Conservation (phyloP, 176 grass and related monocot genomes). For the Triticum urartu region DNA sequence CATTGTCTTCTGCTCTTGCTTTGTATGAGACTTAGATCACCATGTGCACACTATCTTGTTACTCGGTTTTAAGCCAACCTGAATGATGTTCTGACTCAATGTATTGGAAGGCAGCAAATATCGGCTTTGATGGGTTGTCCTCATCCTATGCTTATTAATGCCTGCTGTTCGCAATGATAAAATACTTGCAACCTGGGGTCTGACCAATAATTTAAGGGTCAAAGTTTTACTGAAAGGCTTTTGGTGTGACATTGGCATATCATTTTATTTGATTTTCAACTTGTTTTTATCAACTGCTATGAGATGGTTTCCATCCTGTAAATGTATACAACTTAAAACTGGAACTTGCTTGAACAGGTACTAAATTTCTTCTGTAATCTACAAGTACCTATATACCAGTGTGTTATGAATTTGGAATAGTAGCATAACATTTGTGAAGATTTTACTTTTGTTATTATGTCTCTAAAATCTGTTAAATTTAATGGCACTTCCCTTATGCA, state of each 20-base stretch:
- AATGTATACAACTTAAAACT: neutral
- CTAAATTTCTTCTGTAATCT: neutral
- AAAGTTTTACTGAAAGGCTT: neutral
- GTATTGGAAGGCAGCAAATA: neutral
- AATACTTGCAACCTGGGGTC: neutral
- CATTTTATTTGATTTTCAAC: neutral
- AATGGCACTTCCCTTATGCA: neutral
- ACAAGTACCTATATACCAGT: neutral
- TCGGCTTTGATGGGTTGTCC: neutral
- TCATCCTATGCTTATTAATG: neutral
- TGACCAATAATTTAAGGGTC: neutral
- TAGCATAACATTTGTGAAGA: neutral
- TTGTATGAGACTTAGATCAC: neutral
- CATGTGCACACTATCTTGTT: neutral
- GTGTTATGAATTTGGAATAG: neutral
- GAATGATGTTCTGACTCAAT: neutral
- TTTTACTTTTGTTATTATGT: neutral
- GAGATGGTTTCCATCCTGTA: neutral
- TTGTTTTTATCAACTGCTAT: neutral
- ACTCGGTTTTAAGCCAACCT: neutral
- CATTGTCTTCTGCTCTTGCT: neutral
- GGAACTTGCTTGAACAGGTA: conserved; percentile 6
- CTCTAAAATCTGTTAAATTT: neutral
- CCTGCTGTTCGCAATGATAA: neutral
- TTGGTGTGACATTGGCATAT: neutral